These are phyloP conservation scores for Ophiostoma novo-ulmi DNA, from an alignment of 2,329 filamentous ascomycete genomes.

Conservation along the genomic window DNA sequence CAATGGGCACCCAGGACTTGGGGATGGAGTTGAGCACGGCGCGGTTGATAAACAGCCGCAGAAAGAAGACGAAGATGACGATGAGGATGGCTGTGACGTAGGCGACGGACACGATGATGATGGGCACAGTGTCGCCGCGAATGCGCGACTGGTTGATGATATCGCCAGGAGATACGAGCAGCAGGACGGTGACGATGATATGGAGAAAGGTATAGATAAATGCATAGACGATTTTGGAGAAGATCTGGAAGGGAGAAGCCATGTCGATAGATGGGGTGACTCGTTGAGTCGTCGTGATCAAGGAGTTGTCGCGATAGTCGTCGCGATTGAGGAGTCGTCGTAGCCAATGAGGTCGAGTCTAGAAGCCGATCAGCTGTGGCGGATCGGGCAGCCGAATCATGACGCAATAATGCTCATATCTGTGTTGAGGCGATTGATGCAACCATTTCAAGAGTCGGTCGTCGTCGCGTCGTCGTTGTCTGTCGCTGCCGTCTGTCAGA, in stretches of 20 bases:
- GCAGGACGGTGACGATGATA: constrained; percentile 64
- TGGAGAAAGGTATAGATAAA: constrained; percentile 72
- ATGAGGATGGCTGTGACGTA: constrained; percentile 69
- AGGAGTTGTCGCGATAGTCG: too few relatives aligned
- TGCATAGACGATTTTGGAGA: constrained; percentile 78
- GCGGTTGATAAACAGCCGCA: constrained; percentile 81
- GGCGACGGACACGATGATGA: constrained; percentile 72
- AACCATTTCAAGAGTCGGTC: constrained; percentile 13
- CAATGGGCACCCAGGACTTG: constrained; percentile 77
- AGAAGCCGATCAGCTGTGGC: neutral
- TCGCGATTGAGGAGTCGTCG: neutral
- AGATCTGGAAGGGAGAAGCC: constrained; percentile 39
- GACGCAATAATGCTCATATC: constrained; percentile 12
- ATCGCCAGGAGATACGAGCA: constrained; percentile 76
- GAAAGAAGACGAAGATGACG: constrained; percentile 70
- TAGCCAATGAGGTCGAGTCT: neutral
- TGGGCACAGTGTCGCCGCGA: constrained; percentile 66
- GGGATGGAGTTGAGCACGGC: constrained; percentile 76
- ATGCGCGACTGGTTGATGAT: constrained; percentile 70
- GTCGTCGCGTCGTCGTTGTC: neutral
- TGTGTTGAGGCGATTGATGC: neutral
- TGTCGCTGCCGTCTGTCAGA: neutral
- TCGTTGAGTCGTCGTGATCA: neutral
- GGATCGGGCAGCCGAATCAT: constrained; percentile 14
- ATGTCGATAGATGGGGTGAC: neutral